These are phyloP conservation scores for Coniochaeta ligniaria DNA, from an alignment of 2,329 filamentous ascomycete species.

Conservation along the genomic window DNA sequence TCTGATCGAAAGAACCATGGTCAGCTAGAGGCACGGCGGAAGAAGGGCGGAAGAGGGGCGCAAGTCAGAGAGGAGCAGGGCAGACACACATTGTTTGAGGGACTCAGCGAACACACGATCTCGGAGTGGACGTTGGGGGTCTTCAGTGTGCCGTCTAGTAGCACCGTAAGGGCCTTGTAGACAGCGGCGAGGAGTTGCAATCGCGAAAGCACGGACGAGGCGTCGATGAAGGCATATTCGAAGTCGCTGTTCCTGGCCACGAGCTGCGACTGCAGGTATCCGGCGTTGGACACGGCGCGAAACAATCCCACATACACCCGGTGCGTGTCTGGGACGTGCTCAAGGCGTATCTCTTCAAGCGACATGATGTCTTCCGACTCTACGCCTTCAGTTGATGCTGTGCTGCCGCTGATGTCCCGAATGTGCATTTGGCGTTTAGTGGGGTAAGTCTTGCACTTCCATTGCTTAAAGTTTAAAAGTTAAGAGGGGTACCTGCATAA, in stretches of 20 bases:
- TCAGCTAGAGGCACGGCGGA: not conserved
- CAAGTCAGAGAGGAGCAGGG: not conserved
- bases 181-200: conserved; percentile 68
- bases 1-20: conserved; percentile 41
- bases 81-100: conserved; percentile 67
- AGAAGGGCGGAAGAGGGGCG: not conserved
- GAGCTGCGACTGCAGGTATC: conserved; percentile 74
- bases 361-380: conserved; percentile 8
- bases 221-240: conserved; percentile 92
- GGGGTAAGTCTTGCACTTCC: not conserved
- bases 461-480: not conserved
- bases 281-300: conserved; percentile 66
- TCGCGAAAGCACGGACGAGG: conserved; percentile 66
- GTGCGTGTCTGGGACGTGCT: conserved; percentile 65
- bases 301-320: conserved; percentile 71
- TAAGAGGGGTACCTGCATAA: not conserved
- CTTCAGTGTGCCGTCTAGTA: conserved; percentile 54
- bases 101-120: conserved; percentile 71
- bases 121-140: conserved; percentile 87
- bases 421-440: not conserved
- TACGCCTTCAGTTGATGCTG: not conserved
- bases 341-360: conserved; percentile 62
- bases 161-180: conserved; percentile 67
- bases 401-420: not conserved
- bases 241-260: conserved; percentile 77